Evolutionary conservation across 2,329 filamentous ascomycete species (phyloP), one percentile per base, ranked within the genome.

Genomic region (Scedosporium apiospermum): DNA sequence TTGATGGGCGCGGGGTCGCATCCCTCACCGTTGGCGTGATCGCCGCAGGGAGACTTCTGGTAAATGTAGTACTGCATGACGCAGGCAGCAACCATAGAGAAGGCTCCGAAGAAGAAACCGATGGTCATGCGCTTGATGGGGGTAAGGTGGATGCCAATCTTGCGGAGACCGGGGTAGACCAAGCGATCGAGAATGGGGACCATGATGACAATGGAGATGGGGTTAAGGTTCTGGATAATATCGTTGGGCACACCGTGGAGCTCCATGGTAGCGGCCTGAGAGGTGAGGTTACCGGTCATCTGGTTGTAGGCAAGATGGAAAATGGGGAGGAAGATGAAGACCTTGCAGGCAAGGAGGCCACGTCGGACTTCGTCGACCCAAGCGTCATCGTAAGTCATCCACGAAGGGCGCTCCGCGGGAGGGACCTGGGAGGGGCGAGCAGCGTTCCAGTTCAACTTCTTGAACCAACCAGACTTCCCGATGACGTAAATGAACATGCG

Each of bases 341-440:
- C 88, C 66, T 83, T 80, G 77, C 87, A 90, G 63, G 88, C 87
- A 68, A 82, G 79, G 63, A 89, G 77, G 65, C 88, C 89, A 74
- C 89, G 87, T 61, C 80, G 80, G 58, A 92, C 85, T 71, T 93
- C 88, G 70, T 91, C 89, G 41, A 93, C 89, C 89, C 89, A 93
- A 61, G 84, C 84, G 67, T 93, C 90, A 65, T 93, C 89, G 67
- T 91, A 92, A 0, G 86, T 89, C 87, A 93, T 92, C 88, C 88
- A 93, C 0, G 62, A 49, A 0, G 89, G 89, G 62, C 86, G 85
- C 65, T 79, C 71, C 1, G 72, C 73, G 44, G 80, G 75, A 9
- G 81, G 75, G 5, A 90, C 78, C 42, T 78, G 76, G 70, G 85
- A 88, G 3, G 89, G 89, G 75, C 89, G 90, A 64, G 85, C 84